Percentiles rank a stretch among this genome's conserved stretches.
phyloP scores from a whole-genome alignment of 257 asterid species.

The Haberlea rhodopensis region DNA sequence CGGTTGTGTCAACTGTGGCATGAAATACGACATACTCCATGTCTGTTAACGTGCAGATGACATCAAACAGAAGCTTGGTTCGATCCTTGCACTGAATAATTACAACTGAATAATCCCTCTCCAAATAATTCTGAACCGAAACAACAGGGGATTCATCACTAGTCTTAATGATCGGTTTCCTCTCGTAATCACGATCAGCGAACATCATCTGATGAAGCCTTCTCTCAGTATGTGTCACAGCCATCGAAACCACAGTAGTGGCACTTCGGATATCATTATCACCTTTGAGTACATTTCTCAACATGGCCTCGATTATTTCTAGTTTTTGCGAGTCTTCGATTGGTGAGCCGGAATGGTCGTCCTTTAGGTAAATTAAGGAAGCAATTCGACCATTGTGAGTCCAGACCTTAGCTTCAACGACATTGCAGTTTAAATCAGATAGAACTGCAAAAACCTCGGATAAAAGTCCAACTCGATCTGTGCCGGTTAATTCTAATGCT shows the following conservation, averaged over 20 bases:
- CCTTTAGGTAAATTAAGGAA: conserved; percentile 65
- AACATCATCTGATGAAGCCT: conserved; percentile 99
- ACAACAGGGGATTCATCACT: conserved; percentile 49
- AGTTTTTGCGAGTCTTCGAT: conserved; percentile 65
- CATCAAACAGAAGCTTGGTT: conserved; percentile 78
- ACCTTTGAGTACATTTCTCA: conserved; percentile 87
- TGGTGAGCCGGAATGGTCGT: conserved; percentile 60
- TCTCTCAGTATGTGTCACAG: conserved; percentile 77
- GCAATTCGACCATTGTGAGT: conserved; percentile 94
- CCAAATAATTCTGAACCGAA: conserved; percentile 69
- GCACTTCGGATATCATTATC: conserved; percentile 82
- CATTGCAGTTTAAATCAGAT: conserved; percentile 58
- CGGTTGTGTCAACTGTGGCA: conserved; percentile 68
- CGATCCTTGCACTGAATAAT: conserved; percentile 80
- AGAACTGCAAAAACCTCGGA: conserved; percentile 94
- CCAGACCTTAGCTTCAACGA: conserved; percentile 89
- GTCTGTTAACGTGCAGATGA: conserved; percentile 88
- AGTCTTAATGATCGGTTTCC: conserved; percentile 41
- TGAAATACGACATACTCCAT: conserved; percentile 91
- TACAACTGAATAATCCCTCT: conserved; percentile 81
- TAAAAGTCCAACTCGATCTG: conserved; percentile 77
- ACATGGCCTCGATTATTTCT: conserved; percentile 50
- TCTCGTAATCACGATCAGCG: conserved; percentile 83
- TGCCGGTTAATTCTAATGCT: conserved; percentile 80
- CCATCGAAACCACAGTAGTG: conserved; percentile 60